Conservation (phyloP, 2,329 filamentous ascomycete genomes). For the Colletotrichum gloeosporioides region DNA sequence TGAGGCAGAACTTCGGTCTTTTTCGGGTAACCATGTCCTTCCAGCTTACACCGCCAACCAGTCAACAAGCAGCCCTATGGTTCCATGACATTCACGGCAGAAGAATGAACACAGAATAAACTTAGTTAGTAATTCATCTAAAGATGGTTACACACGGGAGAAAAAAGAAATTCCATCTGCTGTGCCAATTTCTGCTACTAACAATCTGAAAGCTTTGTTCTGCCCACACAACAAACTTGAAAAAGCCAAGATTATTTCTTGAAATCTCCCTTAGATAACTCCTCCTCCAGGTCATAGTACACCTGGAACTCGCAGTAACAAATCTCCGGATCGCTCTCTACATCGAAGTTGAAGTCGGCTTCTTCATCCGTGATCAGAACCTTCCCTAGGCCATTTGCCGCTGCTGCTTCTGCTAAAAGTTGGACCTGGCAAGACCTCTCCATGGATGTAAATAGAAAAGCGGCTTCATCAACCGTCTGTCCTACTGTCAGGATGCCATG, state of each 20-base stretch:
- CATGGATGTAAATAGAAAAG: conserved; percentile 70
- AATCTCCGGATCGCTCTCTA: conserved; percentile 21
- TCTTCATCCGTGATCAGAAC: conserved; percentile 46
- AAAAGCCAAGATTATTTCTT: not conserved
- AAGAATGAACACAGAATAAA: not conserved
- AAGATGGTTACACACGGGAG: not conserved
- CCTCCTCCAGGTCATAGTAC: conserved; percentile 22
- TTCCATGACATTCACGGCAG: not conserved
- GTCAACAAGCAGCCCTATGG: not conserved
- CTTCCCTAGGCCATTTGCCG: conserved; percentile 35
- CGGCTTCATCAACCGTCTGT: conserved; percentile 74
- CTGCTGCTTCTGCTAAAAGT: conserved; percentile 61
- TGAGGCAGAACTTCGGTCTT: not conserved
- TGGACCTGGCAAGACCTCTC: conserved; percentile 73
- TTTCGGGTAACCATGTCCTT: not conserved
- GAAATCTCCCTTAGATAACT: conserved; percentile 9
- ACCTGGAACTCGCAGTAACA: conserved; percentile 25
- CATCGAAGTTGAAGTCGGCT: conserved; percentile 35
- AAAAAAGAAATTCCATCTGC: not conserved
- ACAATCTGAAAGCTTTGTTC: not conserved
- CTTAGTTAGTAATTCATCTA: not conserved
- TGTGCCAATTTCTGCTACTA: not conserved
- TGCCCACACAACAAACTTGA: not conserved
- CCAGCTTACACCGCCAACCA: not conserved
- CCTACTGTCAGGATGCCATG: conserved; percentile 76